Conservation (phyloP, 2,329 filamentous ascomycete genomes). For the Chalaropsis ovoidea region DNA sequence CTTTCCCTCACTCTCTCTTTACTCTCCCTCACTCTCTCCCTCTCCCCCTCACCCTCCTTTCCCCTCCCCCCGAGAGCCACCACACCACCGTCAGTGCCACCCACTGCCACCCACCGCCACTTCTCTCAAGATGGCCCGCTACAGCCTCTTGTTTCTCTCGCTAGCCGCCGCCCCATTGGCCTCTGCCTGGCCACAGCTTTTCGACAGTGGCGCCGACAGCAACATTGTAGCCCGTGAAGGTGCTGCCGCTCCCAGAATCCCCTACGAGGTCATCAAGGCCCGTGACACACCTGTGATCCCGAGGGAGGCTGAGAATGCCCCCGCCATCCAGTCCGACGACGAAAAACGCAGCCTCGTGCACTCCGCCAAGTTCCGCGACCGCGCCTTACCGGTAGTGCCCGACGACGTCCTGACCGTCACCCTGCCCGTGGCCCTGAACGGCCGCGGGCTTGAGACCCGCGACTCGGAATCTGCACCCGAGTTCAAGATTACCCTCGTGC, state of each 20-base stretch:
- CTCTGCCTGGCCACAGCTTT: constrained; percentile 24
- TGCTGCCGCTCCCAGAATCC: background rate
- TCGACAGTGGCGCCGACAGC: constrained; percentile 17
- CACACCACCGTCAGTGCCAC: background rate
- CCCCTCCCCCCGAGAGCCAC: background rate
- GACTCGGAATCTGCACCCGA: background rate
- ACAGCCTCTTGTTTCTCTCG: constrained; percentile 19
- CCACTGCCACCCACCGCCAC: background rate
- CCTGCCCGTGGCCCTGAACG: constrained; percentile 15
- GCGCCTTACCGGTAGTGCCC: constrained; percentile 14
- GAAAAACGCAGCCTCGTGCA: constrained; percentile 15
- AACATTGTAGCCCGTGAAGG: constrained; percentile 3
- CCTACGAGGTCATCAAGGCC: constrained; percentile 14
- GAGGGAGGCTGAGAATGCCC: background rate
- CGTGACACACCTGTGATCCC: background rate
- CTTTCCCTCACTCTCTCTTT: background rate
- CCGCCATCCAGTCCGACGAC: background rate
- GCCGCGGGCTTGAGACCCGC: background rate
- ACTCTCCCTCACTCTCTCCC: background rate
- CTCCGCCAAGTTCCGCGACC: constrained; percentile 13
- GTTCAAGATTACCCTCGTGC: constrained; percentile 19
- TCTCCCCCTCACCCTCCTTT: background rate
- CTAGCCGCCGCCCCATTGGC: constrained; percentile 15
- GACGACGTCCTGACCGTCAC: constrained; percentile 16
- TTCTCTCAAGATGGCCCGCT: constrained; percentile 17